Base-by-base conservation (phyloP, 2,329 filamentous ascomycete species). In the Emmonsiellopsis sp. region DNA sequence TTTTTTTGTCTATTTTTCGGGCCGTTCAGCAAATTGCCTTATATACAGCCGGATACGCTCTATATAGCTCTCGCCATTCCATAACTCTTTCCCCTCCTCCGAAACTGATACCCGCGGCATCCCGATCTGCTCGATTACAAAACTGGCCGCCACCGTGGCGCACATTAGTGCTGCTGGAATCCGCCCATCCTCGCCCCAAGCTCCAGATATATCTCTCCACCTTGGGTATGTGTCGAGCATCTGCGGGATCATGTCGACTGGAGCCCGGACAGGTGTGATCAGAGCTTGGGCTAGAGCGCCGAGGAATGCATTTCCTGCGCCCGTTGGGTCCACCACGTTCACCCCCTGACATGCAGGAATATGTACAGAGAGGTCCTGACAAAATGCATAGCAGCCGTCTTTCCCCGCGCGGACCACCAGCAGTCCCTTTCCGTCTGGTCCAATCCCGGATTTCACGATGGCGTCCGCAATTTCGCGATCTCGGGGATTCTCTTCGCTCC, bases 81-180 rank as follows among this genome's bases (percentile, higher is more conserved):
- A 76, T 58, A 64, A 59, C 57, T 74, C 71, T 50, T 62, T 62
- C 40, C 65, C 70, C 52, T 65, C 59, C 5, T 57, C 61, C 54
- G 62, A 52, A 42, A 54, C 57, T 48, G 66, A 64, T 20, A 72
- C 62, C 16, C 55, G 57, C 15, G 92, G 92, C 67, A 94, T 81
- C 0, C 93, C 92, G 51, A 95, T 84, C 69, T 98, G 93, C 71
- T 98, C 91, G 62, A 98, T 95, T 13, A 89, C 89, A 69, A 95
- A 93, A 63, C 90, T 91, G 7, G 93, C 92, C 2, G 89, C 86
- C 5, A 97, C 79, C 45, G 82, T 86, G 4, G 85, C 93, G 82
- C 86, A 92, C 0, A 81, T 76, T 5, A 87, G 84, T 5, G 89
- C 90, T 62, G 83, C 56, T 84, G 81, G 41, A 87, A 74, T 51